phyloP scores from a whole-genome alignment of 176 grass and related monocot genomes.

The Carex kokanica region DNA sequence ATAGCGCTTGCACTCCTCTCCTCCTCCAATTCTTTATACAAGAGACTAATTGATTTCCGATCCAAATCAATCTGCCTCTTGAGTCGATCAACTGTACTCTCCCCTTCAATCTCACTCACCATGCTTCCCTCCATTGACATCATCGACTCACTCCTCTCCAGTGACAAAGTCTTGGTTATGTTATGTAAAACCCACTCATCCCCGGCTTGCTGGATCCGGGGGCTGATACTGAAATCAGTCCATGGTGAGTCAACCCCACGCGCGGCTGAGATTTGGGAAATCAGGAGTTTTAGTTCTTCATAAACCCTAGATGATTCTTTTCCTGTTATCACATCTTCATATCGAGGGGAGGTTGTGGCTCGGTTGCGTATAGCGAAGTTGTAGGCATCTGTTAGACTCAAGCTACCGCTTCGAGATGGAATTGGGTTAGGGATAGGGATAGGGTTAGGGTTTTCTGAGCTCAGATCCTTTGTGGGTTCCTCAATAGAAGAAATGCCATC shows the following conservation, averaged over 20 bases:
- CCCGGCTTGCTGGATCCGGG: constrained; percentile 29
- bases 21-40: constrained; percentile 89
- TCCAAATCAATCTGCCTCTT: constrained; percentile 63
- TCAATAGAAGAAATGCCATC: constrained; percentile 4
- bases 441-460: constrained; percentile 11
- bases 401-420: constrained; percentile 25
- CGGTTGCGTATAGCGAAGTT: constrained; percentile 2
- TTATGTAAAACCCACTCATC: constrained; percentile 51
- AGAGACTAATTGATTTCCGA: constrained; percentile 51
- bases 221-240: constrained; percentile 26
- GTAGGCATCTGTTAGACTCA: constrained; percentile 25
- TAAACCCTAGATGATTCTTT: constrained; percentile 47
- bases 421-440: background rate
- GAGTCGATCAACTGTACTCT: constrained; percentile 48
- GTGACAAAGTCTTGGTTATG: constrained; percentile 42
- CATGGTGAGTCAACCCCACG: constrained; percentile 28
- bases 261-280: constrained; percentile 55
- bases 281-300: constrained; percentile 57
- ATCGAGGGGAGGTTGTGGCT: constrained; percentile 15
- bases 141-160: constrained; percentile 46
- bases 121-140: constrained; percentile 35
- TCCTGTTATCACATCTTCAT: constrained; percentile 31
- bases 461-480: background rate
- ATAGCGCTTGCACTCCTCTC: constrained; percentile 71
- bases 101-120: constrained; percentile 46